phyloP scores from a whole-genome alignment of 225 moss, liverwort and hornwort genomes.

The Thuidium tamariscinum region DNA sequence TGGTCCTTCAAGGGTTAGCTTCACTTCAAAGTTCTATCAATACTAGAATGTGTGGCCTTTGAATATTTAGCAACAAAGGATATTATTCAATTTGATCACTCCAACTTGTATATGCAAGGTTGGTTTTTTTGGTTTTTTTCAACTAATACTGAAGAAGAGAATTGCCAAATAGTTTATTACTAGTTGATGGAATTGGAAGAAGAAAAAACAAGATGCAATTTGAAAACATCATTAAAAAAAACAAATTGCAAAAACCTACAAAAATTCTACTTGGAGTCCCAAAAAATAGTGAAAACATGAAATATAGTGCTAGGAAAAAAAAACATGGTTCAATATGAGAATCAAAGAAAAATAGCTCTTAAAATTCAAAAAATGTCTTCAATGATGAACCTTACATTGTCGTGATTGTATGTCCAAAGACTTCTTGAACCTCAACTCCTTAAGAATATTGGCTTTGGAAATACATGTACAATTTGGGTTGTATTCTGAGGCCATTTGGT shows the following conservation, averaged over 20 bases:
- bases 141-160: background rate
- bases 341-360: rapidly evolving
- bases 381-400: background rate
- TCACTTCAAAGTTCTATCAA: background rate
- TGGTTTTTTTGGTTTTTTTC: no score
- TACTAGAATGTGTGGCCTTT: rapidly evolving
- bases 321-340: background rate
- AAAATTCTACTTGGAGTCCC: rapidly evolving
- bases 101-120: no score
- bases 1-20: background rate
- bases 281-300: background rate
- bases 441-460: no score
- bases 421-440: background rate
- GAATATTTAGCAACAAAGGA: rapidly evolving
- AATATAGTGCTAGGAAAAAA: no score
- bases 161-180: rapidly evolving
- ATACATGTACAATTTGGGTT: no score
- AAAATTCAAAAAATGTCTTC: background rate
- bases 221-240: background rate
- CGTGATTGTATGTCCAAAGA: background rate
- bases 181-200: background rate
- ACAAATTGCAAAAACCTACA: rapidly evolving
- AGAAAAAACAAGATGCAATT: background rate
- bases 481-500: no score
- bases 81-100: background rate